Evolutionary conservation across 805 yeast species (phyloP).

Genomic region (Yamadazyma paraphyllophila): DNA sequence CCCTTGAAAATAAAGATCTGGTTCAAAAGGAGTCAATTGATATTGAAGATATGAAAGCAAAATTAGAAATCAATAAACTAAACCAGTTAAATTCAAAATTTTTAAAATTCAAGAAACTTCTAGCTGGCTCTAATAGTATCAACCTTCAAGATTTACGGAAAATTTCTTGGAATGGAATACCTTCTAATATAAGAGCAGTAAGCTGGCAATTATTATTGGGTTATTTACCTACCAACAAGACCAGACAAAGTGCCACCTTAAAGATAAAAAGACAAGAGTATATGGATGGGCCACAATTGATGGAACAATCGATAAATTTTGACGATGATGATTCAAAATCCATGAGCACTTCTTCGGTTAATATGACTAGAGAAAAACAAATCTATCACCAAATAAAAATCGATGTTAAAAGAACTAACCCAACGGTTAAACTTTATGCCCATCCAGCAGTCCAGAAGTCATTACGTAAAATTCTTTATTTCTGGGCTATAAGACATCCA

Average conservation of each 20-base stretch:
- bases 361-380: slow-evolving; percentile 39
- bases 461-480: slow-evolving; percentile 74
- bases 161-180: slow-evolving; percentile 93
- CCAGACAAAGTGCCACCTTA: slow-evolving; percentile 67
- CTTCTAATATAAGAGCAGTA: slow-evolving; percentile 71
- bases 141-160: slow-evolving; percentile 70
- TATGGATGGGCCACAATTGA: slow-evolving; percentile 60
- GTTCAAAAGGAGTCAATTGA: slow-evolving; percentile 38
- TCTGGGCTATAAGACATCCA: slow-evolving; percentile 97
- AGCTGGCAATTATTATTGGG: slow-evolving; percentile 91
- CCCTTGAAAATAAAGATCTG: slow-evolving; percentile 12
- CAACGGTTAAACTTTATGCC: slow-evolving; percentile 71
- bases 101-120: slow-evolving; percentile 61
- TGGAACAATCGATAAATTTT: slow-evolving; percentile 47
- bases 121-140: slow-evolving; percentile 50
- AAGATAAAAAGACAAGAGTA: slow-evolving; percentile 85
- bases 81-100: slow-evolving; percentile 63
- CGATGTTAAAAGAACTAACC: slow-evolving; percentile 93
- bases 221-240: slow-evolving; percentile 81
- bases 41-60: slow-evolving; percentile 37
- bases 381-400: slow-evolving; percentile 96
- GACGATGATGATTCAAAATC: slow-evolving; percentile 24
- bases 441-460: slow-evolving; percentile 70
- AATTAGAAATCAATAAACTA: slow-evolving; percentile 52
- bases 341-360: slow-evolving; percentile 17